These are phyloP conservation scores for Nitzschia sp. DNA, from an alignment of 108 stramenopile species.

Conservation along the genomic window DNA sequence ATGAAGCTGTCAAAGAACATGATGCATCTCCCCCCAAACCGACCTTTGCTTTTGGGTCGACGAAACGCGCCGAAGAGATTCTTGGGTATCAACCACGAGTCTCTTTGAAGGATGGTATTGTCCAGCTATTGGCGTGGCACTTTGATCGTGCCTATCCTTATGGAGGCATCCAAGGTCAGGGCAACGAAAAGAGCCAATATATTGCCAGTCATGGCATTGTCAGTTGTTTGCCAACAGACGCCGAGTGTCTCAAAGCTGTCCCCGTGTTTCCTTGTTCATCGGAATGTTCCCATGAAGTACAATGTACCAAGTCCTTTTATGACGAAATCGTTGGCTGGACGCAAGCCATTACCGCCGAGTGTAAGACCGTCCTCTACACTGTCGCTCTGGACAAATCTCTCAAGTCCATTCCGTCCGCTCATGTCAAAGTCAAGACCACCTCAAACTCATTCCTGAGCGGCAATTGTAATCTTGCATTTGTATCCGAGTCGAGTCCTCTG, in stretches of 20 bases:
- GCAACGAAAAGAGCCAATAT: constrained; percentile 3
- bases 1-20: background rate
- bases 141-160: constrained; percentile 75
- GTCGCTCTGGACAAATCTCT: constrained; percentile 61
- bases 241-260: constrained; percentile 71
- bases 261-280: constrained; percentile 86
- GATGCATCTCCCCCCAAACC: constrained; percentile 39
- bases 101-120: constrained; percentile 58
- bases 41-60: constrained; percentile 45
- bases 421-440: constrained; percentile 32
- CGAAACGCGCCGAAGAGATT: constrained; percentile 51
- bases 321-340: constrained; percentile 64
- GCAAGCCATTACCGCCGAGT: constrained; percentile 53
- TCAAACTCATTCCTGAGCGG: constrained; percentile 57
- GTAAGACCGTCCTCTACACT: constrained; percentile 75
- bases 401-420: constrained; percentile 61
- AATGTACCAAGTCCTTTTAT: constrained; percentile 67
- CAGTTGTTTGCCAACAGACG: constrained; percentile 63
- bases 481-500: constrained; percentile 61
- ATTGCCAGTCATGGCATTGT: constrained; percentile 44
- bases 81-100: constrained; percentile 70
- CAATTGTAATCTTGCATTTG: constrained; percentile 78
- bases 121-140: constrained; percentile 72
- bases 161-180: constrained; percentile 23
- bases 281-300: constrained; percentile 66